Base-by-base conservation (phyloP, 129 eudicot genomes). In the Tagetes patula region DNA sequence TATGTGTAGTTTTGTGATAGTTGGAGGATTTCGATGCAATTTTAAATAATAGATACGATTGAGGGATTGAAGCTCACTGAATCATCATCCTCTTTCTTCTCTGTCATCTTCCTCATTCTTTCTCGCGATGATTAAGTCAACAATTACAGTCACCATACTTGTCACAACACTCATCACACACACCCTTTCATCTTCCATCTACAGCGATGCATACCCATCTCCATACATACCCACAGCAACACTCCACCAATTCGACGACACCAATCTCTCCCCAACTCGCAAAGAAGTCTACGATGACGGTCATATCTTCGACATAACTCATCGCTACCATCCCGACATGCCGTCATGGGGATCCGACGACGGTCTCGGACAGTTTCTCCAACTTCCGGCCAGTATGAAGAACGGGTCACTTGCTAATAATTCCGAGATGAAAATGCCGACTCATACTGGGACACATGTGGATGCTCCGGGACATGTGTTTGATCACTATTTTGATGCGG, bases 401-500 rank as follows among this genome's bases (percentile, higher is more conserved):
- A 78, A 79, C 54, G 87, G 87, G 3, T 79, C 82, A 42, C 65
- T 73, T 1, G 82, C 81, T 32, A 85, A 82, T 39, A 73, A 71
- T 62, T 82, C 85, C 2, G 83, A 79, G 73, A 79, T 85, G 84
- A 82, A 77, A 36, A 13, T 85, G 8, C 78, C 85, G 2, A 70
- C 87, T 8, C 87, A 85, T 54, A 71, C 87, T 5, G 87, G 87
- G 64, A 82, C 83, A 7, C 87, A 85, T 68, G 87, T 82, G 43
- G 85, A 85, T 70, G 85, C 90, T 72, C 85, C 85, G 0, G 83
- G 81, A 2, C 88, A 81, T 50, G 85, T 84, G 58, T 84, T 34
- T 14, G 84, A 81, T 75, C 84, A 78, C 11, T 84, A 84, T 75
- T 91, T 69, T 81, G 92, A 91, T 68, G 84, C 81, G 52, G 96